Evolutionary conservation across 306 rosid species (phyloP).

Genomic region (Ziziphus jujuba): DNA sequence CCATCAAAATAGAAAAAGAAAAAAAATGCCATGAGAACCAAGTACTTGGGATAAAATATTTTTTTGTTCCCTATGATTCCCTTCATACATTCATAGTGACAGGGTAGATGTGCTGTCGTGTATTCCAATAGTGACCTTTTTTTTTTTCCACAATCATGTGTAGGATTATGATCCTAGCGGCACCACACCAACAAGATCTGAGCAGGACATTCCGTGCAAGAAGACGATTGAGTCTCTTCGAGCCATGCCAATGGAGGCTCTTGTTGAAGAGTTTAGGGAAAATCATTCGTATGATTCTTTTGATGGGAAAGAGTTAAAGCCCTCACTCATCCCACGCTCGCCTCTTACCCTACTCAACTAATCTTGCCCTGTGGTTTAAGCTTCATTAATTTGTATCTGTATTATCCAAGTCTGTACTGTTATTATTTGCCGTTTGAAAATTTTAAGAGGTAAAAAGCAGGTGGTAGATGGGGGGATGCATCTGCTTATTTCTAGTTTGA

Average conservation of each 20-base stretch:
- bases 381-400: constrained; percentile 44
- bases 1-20: too few species aligned
- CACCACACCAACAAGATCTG: constrained; percentile 60
- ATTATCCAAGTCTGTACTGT: not conserved
- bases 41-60: too few species aligned
- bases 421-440: constrained; percentile 7
- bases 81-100: too few species aligned
- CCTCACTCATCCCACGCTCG: constrained; percentile 89
- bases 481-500: constrained; percentile 20
- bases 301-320: constrained; percentile 72
- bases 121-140: not conserved
- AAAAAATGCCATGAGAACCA: too few species aligned
- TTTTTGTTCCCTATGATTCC: too few species aligned
- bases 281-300: constrained; percentile 57
- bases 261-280: constrained; percentile 85
- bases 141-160: constrained; percentile 12
- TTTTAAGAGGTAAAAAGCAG: constrained; percentile 11
- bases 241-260: constrained; percentile 80
- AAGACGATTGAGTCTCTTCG: constrained; percentile 82
- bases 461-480: constrained; percentile 6
- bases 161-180: constrained; percentile 95
- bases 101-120: not conserved
- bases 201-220: constrained; percentile 70
- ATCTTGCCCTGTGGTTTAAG: constrained; percentile 9
- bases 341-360: constrained; percentile 73